A percentile compares a stretch with the other conserved stretches of the same genome.
Evolutionary conservation across 495 filamentous ascomycete genomes (phyloP).

Genomic region (Sphaerosporella brunnea): DNA sequence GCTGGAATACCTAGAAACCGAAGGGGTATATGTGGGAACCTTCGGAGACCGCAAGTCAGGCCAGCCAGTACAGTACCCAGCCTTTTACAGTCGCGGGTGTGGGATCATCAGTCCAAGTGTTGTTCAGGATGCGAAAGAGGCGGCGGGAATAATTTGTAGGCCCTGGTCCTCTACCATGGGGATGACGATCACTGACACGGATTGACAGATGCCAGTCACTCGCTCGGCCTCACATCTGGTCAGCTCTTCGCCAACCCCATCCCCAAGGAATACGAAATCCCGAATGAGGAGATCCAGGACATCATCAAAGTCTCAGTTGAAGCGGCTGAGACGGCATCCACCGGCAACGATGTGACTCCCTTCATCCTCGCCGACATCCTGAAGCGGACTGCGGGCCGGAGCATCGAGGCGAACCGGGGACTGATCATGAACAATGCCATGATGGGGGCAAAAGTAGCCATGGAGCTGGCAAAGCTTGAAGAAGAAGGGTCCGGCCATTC

Average conservation of each 20-base stretch:
- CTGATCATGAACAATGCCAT: conserved; percentile 66
- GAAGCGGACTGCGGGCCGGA: conserved; percentile 54
- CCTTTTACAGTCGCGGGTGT: conserved; percentile 79
- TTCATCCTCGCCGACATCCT: conserved; percentile 70
- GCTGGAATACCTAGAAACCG: conserved; percentile 85
- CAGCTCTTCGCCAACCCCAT: conserved; percentile 80
- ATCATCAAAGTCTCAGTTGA: conserved; percentile 55
- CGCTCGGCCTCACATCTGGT: conserved; percentile 50
- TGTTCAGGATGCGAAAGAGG: conserved; percentile 56
- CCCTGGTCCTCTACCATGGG: conserved; percentile 12
- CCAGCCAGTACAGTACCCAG: conserved; percentile 56
- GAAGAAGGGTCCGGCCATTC: conserved; percentile 22
- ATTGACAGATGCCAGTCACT: conserved; percentile 36
- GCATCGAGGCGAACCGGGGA: conserved; percentile 55
- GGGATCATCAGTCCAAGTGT: conserved; percentile 58
- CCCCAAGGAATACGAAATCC: conserved; percentile 49
- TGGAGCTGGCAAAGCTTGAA: conserved; percentile 53
- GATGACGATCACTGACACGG: not conserved
- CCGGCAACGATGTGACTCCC: conserved; percentile 70
- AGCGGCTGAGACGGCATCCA: conserved; percentile 50
- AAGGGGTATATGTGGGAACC: conserved; percentile 70
- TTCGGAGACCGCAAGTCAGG: conserved; percentile 62
- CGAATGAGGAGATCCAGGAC: conserved; percentile 51
- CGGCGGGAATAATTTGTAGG: conserved; percentile 68
- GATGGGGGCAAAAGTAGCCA: conserved; percentile 60